Evolutionary conservation across 805 yeast genomes (phyloP).

Genomic region (Kuraishia floccosa): DNA sequence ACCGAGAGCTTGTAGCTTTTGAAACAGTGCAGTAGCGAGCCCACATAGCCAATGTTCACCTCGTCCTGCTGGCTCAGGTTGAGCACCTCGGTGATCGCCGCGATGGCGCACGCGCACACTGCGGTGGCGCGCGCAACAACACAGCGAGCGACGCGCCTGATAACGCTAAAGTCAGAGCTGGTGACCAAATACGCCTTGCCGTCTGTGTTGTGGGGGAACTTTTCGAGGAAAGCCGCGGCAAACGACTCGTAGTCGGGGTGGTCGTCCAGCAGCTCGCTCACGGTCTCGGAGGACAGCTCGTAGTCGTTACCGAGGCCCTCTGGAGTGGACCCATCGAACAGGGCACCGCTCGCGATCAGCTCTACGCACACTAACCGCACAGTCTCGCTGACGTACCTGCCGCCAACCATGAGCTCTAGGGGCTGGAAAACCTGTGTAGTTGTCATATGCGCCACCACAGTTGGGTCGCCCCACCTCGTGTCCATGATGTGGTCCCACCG

Average conservation of each 20-base stretch:
- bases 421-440: slow-evolving; percentile 37
- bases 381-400: slow-evolving; percentile 45
- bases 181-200: not conserved
- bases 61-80: not conserved
- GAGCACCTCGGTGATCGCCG: not conserved
- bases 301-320: not conserved
- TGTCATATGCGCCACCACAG: slow-evolving; percentile 12
- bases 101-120: not conserved
- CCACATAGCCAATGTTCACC: not conserved
- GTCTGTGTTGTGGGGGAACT: not conserved
- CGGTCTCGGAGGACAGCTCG: not conserved
- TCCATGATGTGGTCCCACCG: slow-evolving; percentile 28
- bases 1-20: not conserved
- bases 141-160: not conserved
- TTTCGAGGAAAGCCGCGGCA: not conserved
- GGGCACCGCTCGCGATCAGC: slow-evolving; percentile 12
- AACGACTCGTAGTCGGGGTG: not conserved
- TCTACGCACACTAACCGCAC: slow-evolving; percentile 29
- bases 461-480: slow-evolving; percentile 11
- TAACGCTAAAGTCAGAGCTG: not conserved
- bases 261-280: not conserved
- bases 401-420: slow-evolving; percentile 40
- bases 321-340: slow-evolving; percentile 3
- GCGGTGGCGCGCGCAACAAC: not conserved
- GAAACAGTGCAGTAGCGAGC: not conserved